Base-by-base conservation (phyloP, 1,139 yeast species). In the Nakaseomyces glabratus region DNA sequence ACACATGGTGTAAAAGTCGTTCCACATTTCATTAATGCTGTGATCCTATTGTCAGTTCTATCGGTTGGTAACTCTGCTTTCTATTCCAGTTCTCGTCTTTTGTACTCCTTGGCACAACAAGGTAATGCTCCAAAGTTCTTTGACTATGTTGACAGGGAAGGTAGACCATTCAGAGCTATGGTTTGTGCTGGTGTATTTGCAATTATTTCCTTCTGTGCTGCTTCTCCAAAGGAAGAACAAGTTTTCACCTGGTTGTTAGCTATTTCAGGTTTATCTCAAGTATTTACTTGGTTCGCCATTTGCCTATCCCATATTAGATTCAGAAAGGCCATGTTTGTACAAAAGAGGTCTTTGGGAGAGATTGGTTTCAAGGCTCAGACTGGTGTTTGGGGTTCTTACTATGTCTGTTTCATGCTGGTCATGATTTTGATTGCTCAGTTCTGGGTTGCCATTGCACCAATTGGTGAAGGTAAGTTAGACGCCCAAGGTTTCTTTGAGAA, bases 401-500 rank as follows among this genome's bases (percentile, higher is more conserved):
- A 60, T 42, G 72, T 74, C 11, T 60, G 64, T 1, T 15, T 58
- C 9, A 55, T 71, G 43, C 65, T 65, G 51, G 38, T 64, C 10
- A 54, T 72, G 37, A 71, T 74, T 12, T 51, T 72, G 9, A 57
- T 70, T 36, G 75, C 73, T 9, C 72, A 71, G 45, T 71, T 72
- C 56, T 77, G 82, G 82, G 66, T 74, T 45, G 81, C 82, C 11
- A 61, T 76, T 34, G 74, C 65, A 63, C 86, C 85, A 44, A 55
- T 76, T 38, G 78, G 76, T 21, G 25, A 38, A 3, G 67, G 55
- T 1, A 39, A 42, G 19, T 35, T 51, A n/a, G 63, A 62, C 52
- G 78, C 78, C 21, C 52, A 57, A 30, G 62, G 48, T 31, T 77
- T 77, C 65, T 76, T 77, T 58, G 58, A 64, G 50, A 63, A 69